Evolutionary conservation across 192 early-diverging fungal genomes (phyloP).

Genomic region (Backusella australiensis): DNA sequence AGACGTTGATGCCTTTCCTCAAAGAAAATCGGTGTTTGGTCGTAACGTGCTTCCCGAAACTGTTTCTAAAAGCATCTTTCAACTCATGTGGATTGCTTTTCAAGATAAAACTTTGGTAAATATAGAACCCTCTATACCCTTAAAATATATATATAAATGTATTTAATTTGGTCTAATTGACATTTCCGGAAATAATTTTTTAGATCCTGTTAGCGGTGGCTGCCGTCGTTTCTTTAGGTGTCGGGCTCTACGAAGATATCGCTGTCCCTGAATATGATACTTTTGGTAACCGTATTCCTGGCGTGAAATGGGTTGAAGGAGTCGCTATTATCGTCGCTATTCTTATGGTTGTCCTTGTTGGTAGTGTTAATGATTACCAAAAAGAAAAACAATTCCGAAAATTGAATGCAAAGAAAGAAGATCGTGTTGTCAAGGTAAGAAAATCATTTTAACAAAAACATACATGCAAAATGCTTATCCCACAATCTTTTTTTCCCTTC

Average conservation of each 20-base stretch:
- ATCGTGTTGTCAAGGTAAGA: slow-evolving; percentile 67
- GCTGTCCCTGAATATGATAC: slow-evolving; percentile 41
- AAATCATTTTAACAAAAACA: slow-evolving; percentile 30
- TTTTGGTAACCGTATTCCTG: slow-evolving; percentile 35
- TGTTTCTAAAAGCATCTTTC: slow-evolving; percentile 66
- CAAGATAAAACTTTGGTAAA: slow-evolving; percentile 75
- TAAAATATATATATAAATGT: neutral
- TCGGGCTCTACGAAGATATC: slow-evolving; percentile 86
- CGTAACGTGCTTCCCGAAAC: slow-evolving; percentile 65
- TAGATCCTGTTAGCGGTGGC: slow-evolving; percentile 66
- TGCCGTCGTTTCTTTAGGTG: slow-evolving; percentile 73
- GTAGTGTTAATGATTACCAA: slow-evolving; percentile 81
- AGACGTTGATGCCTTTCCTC: slow-evolving; percentile 38
- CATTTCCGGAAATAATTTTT: neutral
- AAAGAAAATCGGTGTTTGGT: slow-evolving; percentile 62
- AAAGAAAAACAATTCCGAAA: slow-evolving; percentile 85
- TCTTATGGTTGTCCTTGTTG: slow-evolving; percentile 72
- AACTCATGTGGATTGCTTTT: slow-evolving; percentile 76
- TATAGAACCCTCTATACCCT: neutral
- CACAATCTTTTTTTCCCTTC: neutral
- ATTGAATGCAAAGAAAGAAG: slow-evolving; percentile 84
- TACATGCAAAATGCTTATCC: neutral
- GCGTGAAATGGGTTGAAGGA: slow-evolving; percentile 86
- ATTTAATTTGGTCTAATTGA: neutral
- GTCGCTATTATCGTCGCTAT: slow-evolving; percentile 82